Conservation (phyloP, 1,284 basidiomycete species). For the Boletus sp. region DNA sequence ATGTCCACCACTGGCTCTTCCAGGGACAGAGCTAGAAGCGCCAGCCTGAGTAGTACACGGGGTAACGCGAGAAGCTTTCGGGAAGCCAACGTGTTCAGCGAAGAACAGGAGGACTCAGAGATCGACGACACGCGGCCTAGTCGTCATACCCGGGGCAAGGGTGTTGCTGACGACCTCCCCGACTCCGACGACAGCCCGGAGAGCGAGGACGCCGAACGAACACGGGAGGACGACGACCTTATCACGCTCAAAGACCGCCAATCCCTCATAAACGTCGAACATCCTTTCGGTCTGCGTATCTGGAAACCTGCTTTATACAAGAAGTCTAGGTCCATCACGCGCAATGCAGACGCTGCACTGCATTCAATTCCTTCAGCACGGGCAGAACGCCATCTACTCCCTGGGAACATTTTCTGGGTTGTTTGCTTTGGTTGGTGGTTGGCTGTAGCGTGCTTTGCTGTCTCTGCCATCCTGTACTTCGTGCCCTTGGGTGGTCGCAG, state of each 20-base stretch:
- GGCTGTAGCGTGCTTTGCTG: conserved; percentile 64
- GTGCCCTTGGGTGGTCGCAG: conserved; percentile 78
- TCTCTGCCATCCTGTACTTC: conserved; percentile 70
- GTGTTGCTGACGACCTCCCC: conserved; percentile 24
- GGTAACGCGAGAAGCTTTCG: conserved; percentile 43
- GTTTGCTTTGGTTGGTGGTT: conserved; percentile 93
- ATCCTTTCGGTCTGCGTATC: conserved; percentile 98
- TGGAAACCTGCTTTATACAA: conserved; percentile 99
- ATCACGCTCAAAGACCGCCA: conserved; percentile 97
- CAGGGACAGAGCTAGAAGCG: conserved; percentile 52
- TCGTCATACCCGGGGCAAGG: conserved; percentile 29
- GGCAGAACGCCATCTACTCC: conserved; percentile 85
- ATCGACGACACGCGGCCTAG: conserved; percentile 31
- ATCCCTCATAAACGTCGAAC: conserved; percentile 98
- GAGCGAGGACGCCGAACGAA: conserved; percentile 36
- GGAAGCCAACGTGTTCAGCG: conserved; percentile 46
- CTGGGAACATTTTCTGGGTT: conserved; percentile 93
- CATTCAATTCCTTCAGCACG: conserved; percentile 92
- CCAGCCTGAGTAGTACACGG: conserved; percentile 58
- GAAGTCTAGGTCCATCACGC: conserved; percentile 95
- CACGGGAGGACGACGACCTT: conserved; percentile 70
- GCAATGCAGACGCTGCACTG: conserved; percentile 92
- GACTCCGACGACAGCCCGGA: conserved; percentile 38
- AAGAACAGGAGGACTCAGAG: conserved; percentile 41
- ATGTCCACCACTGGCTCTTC: conserved; percentile 48